Evolutionary conservation across 345 rosid genomes (phyloP), one percentile per base, ranked within the genome.

Genomic region (Aurinia saxatilis): DNA sequence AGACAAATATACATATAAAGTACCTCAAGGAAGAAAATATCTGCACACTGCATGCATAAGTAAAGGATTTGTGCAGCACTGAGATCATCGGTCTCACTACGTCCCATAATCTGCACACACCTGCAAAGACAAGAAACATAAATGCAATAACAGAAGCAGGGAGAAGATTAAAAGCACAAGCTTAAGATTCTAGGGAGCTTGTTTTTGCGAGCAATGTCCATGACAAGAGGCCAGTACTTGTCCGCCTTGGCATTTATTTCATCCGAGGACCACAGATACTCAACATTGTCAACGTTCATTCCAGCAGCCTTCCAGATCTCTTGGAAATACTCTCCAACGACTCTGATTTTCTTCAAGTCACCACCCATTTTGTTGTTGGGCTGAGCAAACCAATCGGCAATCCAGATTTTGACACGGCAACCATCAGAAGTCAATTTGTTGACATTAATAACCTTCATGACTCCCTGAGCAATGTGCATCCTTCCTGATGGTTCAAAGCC

Each of bases 381-480:
- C 62, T 85, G 87, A 8, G 98, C 98, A 87, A 87, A 92, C 98
- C 98, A 92, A 72, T 92, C 98, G 0, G 97, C 97, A 55, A 92
- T 80, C 98, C 95, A 92, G 1, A 92, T 85, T 58, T 90, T 89
- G 46, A 92, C 90, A 54, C 78, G 67, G 77, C 98, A 89, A 14
- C 98, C 96, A 48, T 88, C 91, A 56, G 89, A 77, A n/a, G 87
- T 87, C 86, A 89, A 53, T 66, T 85, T 92, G 81, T 89, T 92
- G 57, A 89, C 98, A 72, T 70, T 92, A 41, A 85, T 72, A 0
- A 83, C 53, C 82, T 91, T 91, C 96, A 88, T 77, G 37, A 88
- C 86, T 65, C 95, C 98, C 98, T 92, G 97, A 67, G 98, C 97
- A 21, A 92, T 87, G 74, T 92, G 95, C 98, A 92, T 89, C 64